Evolutionary conservation across 2,329 filamentous ascomycete species (phyloP).

Genomic region (Fusarium ramigenum): DNA sequence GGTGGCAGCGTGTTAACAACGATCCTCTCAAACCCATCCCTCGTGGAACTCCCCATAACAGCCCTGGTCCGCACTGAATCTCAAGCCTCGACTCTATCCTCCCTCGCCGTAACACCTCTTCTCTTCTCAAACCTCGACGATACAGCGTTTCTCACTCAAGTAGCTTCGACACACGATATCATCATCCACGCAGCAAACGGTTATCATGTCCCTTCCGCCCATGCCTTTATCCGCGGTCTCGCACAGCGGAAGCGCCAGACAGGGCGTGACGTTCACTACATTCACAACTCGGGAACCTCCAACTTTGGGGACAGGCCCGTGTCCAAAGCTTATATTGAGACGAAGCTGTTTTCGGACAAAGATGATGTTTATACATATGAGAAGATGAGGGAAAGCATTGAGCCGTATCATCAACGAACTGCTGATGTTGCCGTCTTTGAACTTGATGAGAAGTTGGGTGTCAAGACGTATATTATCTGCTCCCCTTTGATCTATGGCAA

Average conservation of each 20-base stretch:
- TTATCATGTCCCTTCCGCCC: background rate
- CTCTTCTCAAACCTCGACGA: background rate
- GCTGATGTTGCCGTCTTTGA: conserved; percentile 2
- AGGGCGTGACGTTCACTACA: background rate
- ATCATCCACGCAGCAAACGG: conserved; percentile 9
- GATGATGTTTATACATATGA: conserved; percentile 8
- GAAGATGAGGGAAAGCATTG: background rate
- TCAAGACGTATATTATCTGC: conserved; percentile 5
- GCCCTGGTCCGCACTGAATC: background rate
- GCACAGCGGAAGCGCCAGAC: background rate
- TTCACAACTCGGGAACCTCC: conserved; percentile 12
- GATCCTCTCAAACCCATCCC: background rate
- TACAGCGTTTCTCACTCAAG: background rate
- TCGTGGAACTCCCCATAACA: background rate
- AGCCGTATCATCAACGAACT: conserved; percentile 3
- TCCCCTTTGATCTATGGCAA: conserved; percentile 5
- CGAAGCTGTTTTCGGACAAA: background rate
- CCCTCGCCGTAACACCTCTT: background rate
- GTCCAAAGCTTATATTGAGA: background rate
- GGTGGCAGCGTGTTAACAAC: background rate
- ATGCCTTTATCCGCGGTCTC: background rate
- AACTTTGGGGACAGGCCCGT: conserved; percentile 2
- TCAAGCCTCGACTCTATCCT: background rate
- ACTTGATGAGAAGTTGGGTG: background rate
- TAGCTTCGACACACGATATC: background rate